Evolutionary conservation across 2,329 filamentous ascomycete species (phyloP).

Genomic region (Aspergillus jensenii): DNA sequence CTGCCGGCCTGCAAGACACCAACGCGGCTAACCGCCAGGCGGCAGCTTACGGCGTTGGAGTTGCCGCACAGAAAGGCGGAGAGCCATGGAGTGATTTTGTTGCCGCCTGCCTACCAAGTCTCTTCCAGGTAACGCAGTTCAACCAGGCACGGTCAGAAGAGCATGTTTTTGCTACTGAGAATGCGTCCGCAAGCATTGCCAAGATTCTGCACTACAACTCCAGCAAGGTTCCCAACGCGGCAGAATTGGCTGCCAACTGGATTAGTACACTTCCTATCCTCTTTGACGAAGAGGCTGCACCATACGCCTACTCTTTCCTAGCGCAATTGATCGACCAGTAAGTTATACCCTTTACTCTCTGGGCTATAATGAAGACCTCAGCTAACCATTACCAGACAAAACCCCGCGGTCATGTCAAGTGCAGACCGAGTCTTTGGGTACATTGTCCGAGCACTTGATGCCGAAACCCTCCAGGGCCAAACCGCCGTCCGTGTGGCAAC

Average conservation of each 20-base stretch:
- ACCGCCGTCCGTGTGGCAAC: constrained; percentile 74
- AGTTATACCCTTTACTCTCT: constrained; percentile 38
- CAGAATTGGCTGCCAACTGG: constrained; percentile 81
- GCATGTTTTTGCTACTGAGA: constrained; percentile 95
- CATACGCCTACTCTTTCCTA: constrained; percentile 91
- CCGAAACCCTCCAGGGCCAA: constrained; percentile 83
- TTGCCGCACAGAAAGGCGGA: constrained; percentile 91
- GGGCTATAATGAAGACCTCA: not conserved
- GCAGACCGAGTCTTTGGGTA: constrained; percentile 79
- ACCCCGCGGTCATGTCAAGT: constrained; percentile 75
- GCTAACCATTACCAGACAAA: constrained; percentile 61
- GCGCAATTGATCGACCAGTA: constrained; percentile 92
- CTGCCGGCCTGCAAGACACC: constrained; percentile 80
- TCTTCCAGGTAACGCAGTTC: constrained; percentile 82
- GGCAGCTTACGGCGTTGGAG: constrained; percentile 91
- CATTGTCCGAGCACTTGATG: constrained; percentile 85
- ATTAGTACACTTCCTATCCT: constrained; percentile 85
- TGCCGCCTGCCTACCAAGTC: constrained; percentile 71
- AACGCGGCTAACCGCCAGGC: constrained; percentile 93
- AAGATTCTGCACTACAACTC: constrained; percentile 94
- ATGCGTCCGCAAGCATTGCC: constrained; percentile 92
- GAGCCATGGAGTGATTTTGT: constrained; percentile 85
- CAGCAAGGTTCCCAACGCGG: constrained; percentile 70
- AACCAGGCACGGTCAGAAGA: constrained; percentile 84
- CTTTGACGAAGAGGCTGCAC: constrained; percentile 95